phyloP scores from a whole-genome alignment of 345 rosid genomes.

The Anacardium occidentale region DNA sequence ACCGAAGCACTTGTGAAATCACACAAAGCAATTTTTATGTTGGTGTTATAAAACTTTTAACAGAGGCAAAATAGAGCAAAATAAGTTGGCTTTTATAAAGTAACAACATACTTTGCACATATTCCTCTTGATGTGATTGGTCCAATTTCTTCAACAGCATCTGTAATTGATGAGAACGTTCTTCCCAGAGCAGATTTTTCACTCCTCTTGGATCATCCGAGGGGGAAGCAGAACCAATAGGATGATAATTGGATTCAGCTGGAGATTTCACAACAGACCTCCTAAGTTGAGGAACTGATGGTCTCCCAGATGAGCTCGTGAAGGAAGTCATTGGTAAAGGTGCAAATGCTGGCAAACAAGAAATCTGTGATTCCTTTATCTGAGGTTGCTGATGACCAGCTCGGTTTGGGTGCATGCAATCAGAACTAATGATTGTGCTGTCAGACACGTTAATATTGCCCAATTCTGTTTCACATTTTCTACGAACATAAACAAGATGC shows the following conservation, averaged over 20 bases:
- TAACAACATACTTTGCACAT: constrained; percentile 54
- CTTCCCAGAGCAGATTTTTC: constrained; percentile 62
- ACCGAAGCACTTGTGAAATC: constrained; percentile 59
- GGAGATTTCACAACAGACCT: constrained; percentile 38
- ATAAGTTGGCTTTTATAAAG: neutral
- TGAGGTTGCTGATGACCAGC: constrained; percentile 31
- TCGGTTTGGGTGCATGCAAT: constrained; percentile 20
- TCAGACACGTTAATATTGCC: constrained; percentile 38
- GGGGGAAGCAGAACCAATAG: constrained; percentile 25
- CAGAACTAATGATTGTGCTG: constrained; percentile 19
- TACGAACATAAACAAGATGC: constrained; percentile 75
- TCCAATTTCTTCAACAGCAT: constrained; percentile 51
- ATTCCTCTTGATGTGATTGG: constrained; percentile 61
- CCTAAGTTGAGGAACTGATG: constrained; percentile 44
- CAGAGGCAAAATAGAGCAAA: constrained; percentile 13
- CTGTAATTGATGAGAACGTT: constrained; percentile 66
- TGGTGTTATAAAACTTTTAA: constrained; percentile 8
- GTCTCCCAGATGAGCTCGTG: constrained; percentile 37
- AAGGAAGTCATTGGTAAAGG: constrained; percentile 40
- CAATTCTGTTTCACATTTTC: constrained; percentile 64
- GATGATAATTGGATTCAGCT: constrained; percentile 33
- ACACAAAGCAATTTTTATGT: constrained; percentile 21
- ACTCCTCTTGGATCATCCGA: constrained; percentile 32
- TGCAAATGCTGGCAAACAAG: constrained; percentile 40
- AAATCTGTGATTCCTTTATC: constrained; percentile 41